Evolutionary conservation across 257 asterid genomes (phyloP).

Genomic region (Scutellaria galericulata): DNA sequence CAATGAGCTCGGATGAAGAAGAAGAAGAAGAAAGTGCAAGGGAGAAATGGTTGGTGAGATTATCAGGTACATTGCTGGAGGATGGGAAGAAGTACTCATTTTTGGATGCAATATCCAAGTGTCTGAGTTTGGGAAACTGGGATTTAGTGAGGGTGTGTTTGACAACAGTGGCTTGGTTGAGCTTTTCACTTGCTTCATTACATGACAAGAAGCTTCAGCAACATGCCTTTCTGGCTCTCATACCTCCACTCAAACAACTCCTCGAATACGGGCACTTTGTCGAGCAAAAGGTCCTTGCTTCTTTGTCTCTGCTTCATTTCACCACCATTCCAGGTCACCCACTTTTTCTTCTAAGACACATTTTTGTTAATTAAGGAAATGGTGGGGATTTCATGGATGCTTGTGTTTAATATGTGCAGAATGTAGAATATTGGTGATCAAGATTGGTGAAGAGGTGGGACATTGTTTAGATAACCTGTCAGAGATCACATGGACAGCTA

Average conservation of each 20-base stretch:
- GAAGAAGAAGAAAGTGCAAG: slow-evolving; percentile 59
- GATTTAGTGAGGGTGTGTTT: slow-evolving; percentile 66
- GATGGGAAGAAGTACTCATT: slow-evolving; percentile 62
- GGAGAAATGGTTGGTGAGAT: slow-evolving; percentile 60
- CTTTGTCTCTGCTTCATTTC: slow-evolving; percentile 65
- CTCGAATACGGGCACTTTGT: slow-evolving; percentile 54
- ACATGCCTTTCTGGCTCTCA: slow-evolving; percentile 58
- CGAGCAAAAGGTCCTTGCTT: slow-evolving; percentile 77
- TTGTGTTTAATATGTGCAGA: slow-evolving; percentile 40
- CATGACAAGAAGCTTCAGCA: slow-evolving; percentile 51
- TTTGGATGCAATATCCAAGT: slow-evolving; percentile 56
- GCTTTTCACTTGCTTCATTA: slow-evolving; percentile 58
- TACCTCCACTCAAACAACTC: slow-evolving; percentile 56
- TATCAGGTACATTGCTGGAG: slow-evolving; percentile 60
- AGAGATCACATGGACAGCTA: slow-evolving; percentile 77
- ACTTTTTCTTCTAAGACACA: neutral
- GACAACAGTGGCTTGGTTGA: slow-evolving; percentile 80
- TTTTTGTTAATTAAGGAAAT: neutral
- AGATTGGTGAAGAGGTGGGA: slow-evolving; percentile 53
- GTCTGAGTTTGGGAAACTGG: slow-evolving; percentile 55
- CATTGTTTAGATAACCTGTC: slow-evolving; percentile 46
- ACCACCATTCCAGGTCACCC: slow-evolving; percentile 61
- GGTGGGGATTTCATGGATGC: neutral
- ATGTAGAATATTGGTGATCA: slow-evolving; percentile 61
- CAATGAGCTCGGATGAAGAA: slow-evolving; percentile 42